These are phyloP conservation scores for Phallus indusiatus DNA, from an alignment of 768 basidiomycete genomes.

Conservation along the genomic window DNA sequence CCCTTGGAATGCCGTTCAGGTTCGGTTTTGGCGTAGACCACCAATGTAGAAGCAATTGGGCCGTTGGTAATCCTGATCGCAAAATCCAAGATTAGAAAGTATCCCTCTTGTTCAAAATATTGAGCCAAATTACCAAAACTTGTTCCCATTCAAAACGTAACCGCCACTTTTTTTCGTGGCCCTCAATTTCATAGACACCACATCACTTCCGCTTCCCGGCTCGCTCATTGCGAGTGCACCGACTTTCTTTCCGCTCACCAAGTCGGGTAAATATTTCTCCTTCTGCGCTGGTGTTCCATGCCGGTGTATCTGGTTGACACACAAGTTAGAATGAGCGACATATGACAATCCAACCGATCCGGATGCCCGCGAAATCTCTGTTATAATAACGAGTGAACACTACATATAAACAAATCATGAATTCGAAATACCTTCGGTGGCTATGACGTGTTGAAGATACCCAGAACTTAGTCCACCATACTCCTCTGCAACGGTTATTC, in stretches of 20 bases:
- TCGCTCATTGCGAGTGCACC: conserved; percentile 95
- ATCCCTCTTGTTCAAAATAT: neutral
- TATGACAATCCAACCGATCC: conserved; percentile 90
- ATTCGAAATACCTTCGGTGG: conserved; percentile 64
- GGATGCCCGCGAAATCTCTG: conserved; percentile 73
- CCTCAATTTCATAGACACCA: conserved; percentile 84
- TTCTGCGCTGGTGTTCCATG: conserved; percentile 82
- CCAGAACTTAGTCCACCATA: conserved; percentile 80
- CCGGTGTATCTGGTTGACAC: conserved; percentile 67
- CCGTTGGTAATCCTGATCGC: conserved; percentile 87
- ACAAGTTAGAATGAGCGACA: conserved; percentile 87
- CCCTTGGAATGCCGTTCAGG: conserved; percentile 75
- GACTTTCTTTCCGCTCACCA: conserved; percentile 72
- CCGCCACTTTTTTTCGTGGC: conserved; percentile 73
- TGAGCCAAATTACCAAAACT: conserved; percentile 68
- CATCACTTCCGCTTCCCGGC: conserved; percentile 85
- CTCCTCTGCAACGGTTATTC: conserved; percentile 59
- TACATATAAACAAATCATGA: neutral
- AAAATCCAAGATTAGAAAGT: neutral
- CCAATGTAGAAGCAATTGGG: conserved; percentile 79
- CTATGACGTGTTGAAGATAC: conserved; percentile 81
- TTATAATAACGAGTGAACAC: neutral
- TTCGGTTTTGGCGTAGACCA: conserved; percentile 87
- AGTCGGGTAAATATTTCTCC: conserved; percentile 70
- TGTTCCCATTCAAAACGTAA: conserved; percentile 79